Percentiles rank a stretch among this genome's conserved stretches.
These are phyloP conservation scores for Striga hermonthica DNA, from an alignment of 305 asterid species.

Conservation along the genomic window DNA sequence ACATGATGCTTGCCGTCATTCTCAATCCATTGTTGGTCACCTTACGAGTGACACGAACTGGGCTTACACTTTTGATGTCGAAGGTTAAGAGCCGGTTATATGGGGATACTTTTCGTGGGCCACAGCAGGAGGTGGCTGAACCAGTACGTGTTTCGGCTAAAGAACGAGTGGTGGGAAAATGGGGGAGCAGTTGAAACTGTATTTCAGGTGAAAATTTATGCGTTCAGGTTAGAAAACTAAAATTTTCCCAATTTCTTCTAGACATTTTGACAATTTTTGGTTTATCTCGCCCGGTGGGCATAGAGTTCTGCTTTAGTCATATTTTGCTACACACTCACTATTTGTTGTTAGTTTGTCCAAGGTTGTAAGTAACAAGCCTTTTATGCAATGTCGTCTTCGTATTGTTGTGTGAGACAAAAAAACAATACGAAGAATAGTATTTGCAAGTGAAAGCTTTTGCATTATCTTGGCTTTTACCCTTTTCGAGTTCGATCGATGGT, in stretches of 20 bases:
- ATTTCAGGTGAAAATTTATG: constrained; percentile 27
- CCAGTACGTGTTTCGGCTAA: constrained; percentile 52
- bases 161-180: constrained; percentile 72
- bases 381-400: neutral
- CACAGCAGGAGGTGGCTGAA: constrained; percentile 46
- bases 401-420: too few relatives aligned
- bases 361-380: neutral
- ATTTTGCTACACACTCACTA: neutral
- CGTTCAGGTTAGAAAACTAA: neutral
- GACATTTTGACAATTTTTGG: neutral
- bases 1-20: constrained; percentile 66
- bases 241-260: neutral
- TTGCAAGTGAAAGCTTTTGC: too few relatives aligned
- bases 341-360: neutral
- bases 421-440: too few relatives aligned
- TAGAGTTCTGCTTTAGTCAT: constrained; percentile 16
- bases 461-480: too few relatives aligned
- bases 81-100: constrained; percentile 39
- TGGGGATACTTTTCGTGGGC: constrained; percentile 30
- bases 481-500: too few relatives aligned
- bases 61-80: constrained; percentile 47
- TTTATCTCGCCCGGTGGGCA: constrained; percentile 5
- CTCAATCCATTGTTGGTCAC: constrained; percentile 75
- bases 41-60: constrained; percentile 65
- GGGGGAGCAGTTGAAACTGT: constrained; percentile 62